phyloP scores from a whole-genome alignment of 257 asterid genomes.

The Eucommia ulmoides region DNA sequence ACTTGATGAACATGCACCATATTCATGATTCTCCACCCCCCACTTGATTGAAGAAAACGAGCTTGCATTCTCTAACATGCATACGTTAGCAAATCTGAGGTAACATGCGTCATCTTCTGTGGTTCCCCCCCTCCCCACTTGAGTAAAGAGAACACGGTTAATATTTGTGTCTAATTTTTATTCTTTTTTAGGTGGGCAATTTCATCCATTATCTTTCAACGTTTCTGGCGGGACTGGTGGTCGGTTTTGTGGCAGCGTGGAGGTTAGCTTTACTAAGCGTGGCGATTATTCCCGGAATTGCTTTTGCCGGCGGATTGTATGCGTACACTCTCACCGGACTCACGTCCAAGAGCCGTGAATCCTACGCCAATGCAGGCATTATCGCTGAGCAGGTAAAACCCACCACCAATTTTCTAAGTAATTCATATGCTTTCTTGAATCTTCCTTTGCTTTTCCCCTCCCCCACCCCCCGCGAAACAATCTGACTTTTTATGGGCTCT shows the following conservation, averaged over 20 bases:
- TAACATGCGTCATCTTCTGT: too few relatives aligned
- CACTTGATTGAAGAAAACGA: too few relatives aligned
- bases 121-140: background rate
- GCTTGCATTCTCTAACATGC: too few relatives aligned
- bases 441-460: background rate
- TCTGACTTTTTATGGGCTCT: conserved; percentile 1
- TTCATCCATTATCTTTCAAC: conserved; percentile 97
- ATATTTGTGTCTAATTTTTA: background rate
- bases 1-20: too few relatives aligned
- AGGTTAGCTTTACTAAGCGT: conserved; percentile 87
- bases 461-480: background rate
- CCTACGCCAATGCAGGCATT: conserved; percentile 91
- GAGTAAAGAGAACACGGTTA: background rate
- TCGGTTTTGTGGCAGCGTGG: conserved; percentile 98
- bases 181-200: conserved; percentile 65
- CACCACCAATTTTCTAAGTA: background rate
- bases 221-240: conserved; percentile 95
- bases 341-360: conserved; percentile 92
- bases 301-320: conserved; percentile 93
- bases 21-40: too few relatives aligned
- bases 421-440: background rate
- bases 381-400: conserved; percentile 89
- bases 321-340: conserved; percentile 92
- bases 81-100: too few relatives aligned
- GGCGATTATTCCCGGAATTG: conserved; percentile 97